phyloP scores from a whole-genome alignment of 371 early-diverging fungal genomes.

The Mortierella sp. region DNA sequence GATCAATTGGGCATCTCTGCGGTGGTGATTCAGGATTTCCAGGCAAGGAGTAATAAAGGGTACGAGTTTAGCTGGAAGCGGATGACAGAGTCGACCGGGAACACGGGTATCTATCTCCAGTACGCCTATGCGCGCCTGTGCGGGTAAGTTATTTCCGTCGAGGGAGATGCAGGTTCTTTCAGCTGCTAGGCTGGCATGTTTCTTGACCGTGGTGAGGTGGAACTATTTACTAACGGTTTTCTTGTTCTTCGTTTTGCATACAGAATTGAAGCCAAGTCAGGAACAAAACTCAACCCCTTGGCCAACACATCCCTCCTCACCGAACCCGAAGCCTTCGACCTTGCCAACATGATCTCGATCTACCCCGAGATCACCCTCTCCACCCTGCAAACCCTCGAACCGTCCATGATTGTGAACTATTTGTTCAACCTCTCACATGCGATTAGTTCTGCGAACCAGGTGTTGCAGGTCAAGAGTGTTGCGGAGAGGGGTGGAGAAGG shows the following conservation, averaged over 20 bases:
- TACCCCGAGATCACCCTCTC: conserved; percentile 86
- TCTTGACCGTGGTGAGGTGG: not conserved
- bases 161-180: too few relatives aligned
- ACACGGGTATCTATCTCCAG: conserved; percentile 98
- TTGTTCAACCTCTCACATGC: conserved; percentile 87
- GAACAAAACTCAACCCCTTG: conserved; percentile 32
- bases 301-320: conserved; percentile 69
- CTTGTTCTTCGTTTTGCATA: not conserved
- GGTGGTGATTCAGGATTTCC: conserved; percentile 95
- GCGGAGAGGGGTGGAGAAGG: conserved; percentile 19
- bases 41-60: conserved; percentile 91
- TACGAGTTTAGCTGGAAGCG: conserved; percentile 97
- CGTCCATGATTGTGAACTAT: conserved; percentile 90
- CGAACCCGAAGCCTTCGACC: conserved; percentile 76
- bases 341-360: conserved; percentile 83
- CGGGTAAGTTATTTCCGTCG: conserved; percentile 58
- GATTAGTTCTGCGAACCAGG: conserved; percentile 80
- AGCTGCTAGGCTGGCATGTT: not conserved
- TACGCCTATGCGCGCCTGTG: conserved; percentile 95
- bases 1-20: conserved; percentile 86
- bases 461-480: conserved; percentile 80
- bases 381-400: conserved; percentile 81
- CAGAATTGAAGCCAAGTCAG: conserved; percentile 76
- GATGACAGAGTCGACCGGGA: conserved; percentile 94
- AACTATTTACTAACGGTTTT: not conserved